Evolutionary conservation across 441 rosid genomes (phyloP).

Genomic region (Mallotus japonicus): DNA sequence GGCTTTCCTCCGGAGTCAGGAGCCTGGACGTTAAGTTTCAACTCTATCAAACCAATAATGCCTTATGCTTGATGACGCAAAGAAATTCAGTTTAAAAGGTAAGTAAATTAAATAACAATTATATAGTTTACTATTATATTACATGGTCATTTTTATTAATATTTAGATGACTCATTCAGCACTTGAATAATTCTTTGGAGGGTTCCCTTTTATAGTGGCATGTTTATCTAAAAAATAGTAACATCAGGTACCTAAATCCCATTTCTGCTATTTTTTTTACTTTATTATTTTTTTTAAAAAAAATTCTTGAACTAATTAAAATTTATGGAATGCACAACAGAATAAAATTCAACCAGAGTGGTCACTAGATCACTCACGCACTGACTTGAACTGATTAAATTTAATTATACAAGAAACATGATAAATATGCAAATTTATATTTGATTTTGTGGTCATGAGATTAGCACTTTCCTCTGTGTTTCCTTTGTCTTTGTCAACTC

Average conservation of each 20-base stretch:
- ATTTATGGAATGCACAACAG: no score
- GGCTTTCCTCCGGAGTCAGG: constrained; percentile 4
- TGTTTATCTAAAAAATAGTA: constrained; percentile 19
- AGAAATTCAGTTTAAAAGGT: constrained; percentile 43
- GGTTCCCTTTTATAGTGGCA: constrained; percentile 19
- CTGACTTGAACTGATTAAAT: no score
- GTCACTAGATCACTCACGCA: no score
- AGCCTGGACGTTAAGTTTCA: constrained; percentile 21
- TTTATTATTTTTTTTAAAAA: no score
- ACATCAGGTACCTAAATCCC: constrained; percentile 36
- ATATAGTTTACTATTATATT: constrained; percentile 6
- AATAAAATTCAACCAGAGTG: no score
- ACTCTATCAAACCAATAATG: constrained; percentile 25
- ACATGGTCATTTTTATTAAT: background rate
- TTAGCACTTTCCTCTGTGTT: constrained; percentile 4
- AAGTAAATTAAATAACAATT: constrained; percentile 20
- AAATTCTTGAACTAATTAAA: no score
- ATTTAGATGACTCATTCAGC: constrained; percentile 40
- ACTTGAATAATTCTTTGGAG: constrained; percentile 28
- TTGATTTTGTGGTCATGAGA: background rate
- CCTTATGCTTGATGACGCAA: constrained; percentile 32
- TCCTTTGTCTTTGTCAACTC: constrained; percentile 3
- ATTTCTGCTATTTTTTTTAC: constrained; percentile 7
- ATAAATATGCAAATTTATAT: constrained; percentile 7
- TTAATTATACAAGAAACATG: background rate